phyloP scores from a whole-genome alignment of 2,329 filamentous ascomycete genomes.

The Trichoderma sp. region DNA sequence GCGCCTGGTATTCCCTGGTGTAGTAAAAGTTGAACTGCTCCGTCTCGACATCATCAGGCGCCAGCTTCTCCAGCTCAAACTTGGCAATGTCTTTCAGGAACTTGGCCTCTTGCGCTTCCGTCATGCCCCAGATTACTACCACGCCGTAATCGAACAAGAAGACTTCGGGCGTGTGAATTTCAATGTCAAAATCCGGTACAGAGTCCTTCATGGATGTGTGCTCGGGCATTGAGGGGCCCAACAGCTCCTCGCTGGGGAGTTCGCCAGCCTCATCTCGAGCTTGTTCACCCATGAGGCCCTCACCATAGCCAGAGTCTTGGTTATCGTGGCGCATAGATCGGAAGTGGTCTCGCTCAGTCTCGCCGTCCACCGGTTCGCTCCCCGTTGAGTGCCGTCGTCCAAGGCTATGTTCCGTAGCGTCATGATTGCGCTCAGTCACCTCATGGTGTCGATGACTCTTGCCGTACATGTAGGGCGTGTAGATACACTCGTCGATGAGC shows the following conservation, averaged over 20 bases:
- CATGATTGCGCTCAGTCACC: conserved; percentile 50
- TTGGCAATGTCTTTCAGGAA: conserved; percentile 94
- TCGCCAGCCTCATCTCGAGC: conserved; percentile 34
- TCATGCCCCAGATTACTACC: conserved; percentile 98
- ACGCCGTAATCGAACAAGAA: conserved; percentile 98
- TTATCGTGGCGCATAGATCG: conserved; percentile 59
- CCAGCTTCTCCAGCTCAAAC: conserved; percentile 89
- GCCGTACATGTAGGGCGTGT: conserved; percentile 86
- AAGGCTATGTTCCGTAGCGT: conserved; percentile 47
- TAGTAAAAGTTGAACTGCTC: conserved; percentile 99
- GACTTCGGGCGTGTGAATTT: conserved; percentile 88
- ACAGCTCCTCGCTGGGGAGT: conserved; percentile 39
- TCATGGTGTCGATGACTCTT: conserved; percentile 37
- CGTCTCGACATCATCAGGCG: conserved; percentile 85
- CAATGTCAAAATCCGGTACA: conserved; percentile 77
- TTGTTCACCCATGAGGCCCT: conserved; percentile 37
- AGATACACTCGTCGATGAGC: conserved; percentile 95
- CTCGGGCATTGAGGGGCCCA: conserved; percentile 42
- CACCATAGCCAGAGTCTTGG: conserved; percentile 38
- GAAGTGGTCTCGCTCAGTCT: conserved; percentile 54
- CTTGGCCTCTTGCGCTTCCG: conserved; percentile 79
- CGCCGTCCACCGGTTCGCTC: conserved; percentile 55
- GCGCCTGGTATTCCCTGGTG: conserved; percentile 93
- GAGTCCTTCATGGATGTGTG: conserved; percentile 46
- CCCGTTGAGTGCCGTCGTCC: conserved; percentile 78